These are phyloP conservation scores for Diaporthe vexans DNA, from an alignment of 2,329 filamentous ascomycete genomes.

Conservation along the genomic window DNA sequence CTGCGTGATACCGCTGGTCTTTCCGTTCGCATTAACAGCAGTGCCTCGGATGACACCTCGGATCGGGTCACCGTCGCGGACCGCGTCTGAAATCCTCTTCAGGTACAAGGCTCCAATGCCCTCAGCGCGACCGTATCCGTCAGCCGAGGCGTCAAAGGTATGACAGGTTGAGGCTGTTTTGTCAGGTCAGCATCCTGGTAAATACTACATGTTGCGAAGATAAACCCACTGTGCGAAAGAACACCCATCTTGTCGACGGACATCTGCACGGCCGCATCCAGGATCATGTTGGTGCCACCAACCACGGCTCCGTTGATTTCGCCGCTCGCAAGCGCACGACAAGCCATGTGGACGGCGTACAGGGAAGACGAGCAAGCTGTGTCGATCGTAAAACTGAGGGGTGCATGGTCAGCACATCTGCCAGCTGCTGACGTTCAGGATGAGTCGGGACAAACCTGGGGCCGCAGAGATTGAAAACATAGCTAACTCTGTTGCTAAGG, in stretches of 20 bases:
- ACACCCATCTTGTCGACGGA: no score
- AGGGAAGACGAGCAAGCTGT: slow-evolving; percentile 56
- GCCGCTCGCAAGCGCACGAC: no score
- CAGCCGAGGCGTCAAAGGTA: slow-evolving; percentile 50
- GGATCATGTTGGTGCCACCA: no score
- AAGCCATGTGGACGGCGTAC: slow-evolving; percentile 44
- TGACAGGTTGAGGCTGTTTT: slow-evolving; percentile 39
- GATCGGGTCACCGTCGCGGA: slow-evolving; percentile 61
- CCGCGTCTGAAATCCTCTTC: slow-evolving; percentile 61
- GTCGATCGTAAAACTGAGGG: slow-evolving; percentile 34
- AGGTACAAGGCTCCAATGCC: slow-evolving; percentile 59
- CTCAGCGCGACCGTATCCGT: slow-evolving; percentile 71
- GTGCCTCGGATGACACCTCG: slow-evolving; percentile 55
- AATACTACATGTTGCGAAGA: slow-evolving; percentile 48
- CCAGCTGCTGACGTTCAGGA: no score
- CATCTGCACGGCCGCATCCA: no score
- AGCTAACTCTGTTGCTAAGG: slow-evolving; percentile 54
- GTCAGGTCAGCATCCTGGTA: slow-evolving; percentile 44
- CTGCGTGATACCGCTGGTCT: slow-evolving; percentile 29
- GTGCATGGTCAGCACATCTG: no score
- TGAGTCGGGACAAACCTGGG: slow-evolving; percentile 53
- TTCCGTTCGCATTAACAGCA: slow-evolving; percentile 56
- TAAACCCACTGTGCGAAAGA: slow-evolving; percentile 39
- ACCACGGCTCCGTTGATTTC: no score
- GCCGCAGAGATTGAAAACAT: slow-evolving; percentile 56